Percentiles rank a stretch among this genome's conserved stretches.
Conservation (phyloP, 805 yeast species). For the Lachancea dasiensis region DNA sequence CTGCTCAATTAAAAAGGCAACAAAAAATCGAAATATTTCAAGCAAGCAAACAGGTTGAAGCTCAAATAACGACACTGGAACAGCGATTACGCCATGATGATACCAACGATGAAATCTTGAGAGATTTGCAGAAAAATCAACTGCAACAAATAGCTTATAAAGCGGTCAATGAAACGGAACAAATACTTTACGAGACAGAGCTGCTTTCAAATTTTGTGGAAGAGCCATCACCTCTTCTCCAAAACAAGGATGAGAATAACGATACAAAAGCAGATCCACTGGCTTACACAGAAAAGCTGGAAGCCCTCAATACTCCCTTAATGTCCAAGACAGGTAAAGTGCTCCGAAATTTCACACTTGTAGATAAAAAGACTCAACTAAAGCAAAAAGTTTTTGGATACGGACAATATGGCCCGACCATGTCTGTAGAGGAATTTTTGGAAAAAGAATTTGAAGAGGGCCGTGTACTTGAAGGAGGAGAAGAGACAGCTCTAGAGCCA, state of each 20-base stretch:
- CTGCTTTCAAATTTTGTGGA: slow-evolving; percentile 43
- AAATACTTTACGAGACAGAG: slow-evolving; percentile 57
- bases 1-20: slow-evolving; percentile 45
- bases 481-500: slow-evolving; percentile 29
- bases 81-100: slow-evolving; percentile 35
- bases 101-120: slow-evolving; percentile 58
- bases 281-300: slow-evolving; percentile 62
- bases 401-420: slow-evolving; percentile 88
- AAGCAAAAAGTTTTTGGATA: slow-evolving; percentile 73
- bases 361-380: slow-evolving; percentile 50
- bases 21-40: slow-evolving; percentile 68
- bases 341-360: slow-evolving; percentile 75
- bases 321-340: slow-evolving; percentile 72
- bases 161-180: slow-evolving; percentile 52
- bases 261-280: slow-evolving; percentile 31
- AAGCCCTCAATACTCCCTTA: slow-evolving; percentile 44
- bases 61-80: slow-evolving; percentile 32
- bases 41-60: slow-evolving; percentile 47
- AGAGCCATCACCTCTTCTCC: slow-evolving; percentile 13
- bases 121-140: slow-evolving; percentile 52
- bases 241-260: slow-evolving; percentile 5
- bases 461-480: slow-evolving; percentile 56
- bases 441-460: slow-evolving; percentile 84
- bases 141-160: slow-evolving; percentile 46
- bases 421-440: slow-evolving; percentile 87